phyloP scores from a whole-genome alignment of 257 asterid species.

The Catharanthus roseus region DNA sequence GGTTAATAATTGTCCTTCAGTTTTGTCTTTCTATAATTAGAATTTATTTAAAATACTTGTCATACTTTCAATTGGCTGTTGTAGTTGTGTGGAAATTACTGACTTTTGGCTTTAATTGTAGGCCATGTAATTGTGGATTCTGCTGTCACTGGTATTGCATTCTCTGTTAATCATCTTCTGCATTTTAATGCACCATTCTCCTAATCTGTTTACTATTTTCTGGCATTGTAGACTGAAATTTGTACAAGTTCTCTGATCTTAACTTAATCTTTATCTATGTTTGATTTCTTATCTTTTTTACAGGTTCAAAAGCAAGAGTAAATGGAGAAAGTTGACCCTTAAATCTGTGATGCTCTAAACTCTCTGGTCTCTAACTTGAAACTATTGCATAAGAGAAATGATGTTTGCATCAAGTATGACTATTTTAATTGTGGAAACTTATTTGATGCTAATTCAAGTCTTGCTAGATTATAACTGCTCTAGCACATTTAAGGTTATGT shows the following conservation, averaged over 20 bases:
- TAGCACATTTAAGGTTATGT: not conserved
- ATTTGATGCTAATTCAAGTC: not conserved
- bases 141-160: not conserved
- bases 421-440: not conserved
- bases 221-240: not conserved
- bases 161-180: not conserved
- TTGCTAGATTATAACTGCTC: not conserved
- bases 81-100: not conserved
- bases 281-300: not conserved
- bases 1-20: conserved; percentile 10
- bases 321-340: not conserved
- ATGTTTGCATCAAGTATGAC: not conserved
- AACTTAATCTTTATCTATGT: not conserved
- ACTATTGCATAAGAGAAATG: not conserved
- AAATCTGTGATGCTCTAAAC: not conserved
- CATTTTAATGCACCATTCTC: not conserved
- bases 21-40: not conserved
- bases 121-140: not conserved
- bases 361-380: not conserved
- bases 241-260: not conserved
- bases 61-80: not conserved
- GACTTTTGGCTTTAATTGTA: not conserved
- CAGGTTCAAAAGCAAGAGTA: not conserved
- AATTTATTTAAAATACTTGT: not conserved
- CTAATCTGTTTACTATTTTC: not conserved